A percentile compares a stretch with the other conserved stretches of the same genome.
Evolutionary conservation across 1,284 basidiomycete genomes (phyloP).

Genomic region (Pulchroboletus neoregius): DNA sequence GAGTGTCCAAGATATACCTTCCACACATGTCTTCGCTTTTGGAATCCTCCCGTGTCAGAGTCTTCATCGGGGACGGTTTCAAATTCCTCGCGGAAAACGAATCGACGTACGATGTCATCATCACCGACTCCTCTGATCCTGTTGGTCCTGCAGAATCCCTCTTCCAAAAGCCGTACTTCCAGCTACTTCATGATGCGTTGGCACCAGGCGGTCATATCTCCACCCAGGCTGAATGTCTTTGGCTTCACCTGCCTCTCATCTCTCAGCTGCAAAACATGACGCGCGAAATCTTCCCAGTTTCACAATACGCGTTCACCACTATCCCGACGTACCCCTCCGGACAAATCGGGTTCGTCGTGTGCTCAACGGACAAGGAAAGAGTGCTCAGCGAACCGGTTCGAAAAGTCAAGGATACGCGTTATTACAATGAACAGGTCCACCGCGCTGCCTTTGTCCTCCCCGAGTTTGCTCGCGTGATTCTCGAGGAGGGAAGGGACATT

Average conservation of each 20-base stretch:
- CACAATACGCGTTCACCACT: constrained; percentile 93
- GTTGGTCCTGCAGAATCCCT: constrained; percentile 93
- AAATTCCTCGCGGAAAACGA: constrained; percentile 92
- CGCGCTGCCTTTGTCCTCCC: constrained; percentile 85
- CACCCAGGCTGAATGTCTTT: constrained; percentile 94
- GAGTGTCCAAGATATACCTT: constrained; percentile 91
- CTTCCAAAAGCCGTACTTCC: constrained; percentile 98
- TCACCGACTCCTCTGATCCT: constrained; percentile 98
- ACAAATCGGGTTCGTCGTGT: constrained; percentile 95
- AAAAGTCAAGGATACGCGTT: constrained; percentile 67
- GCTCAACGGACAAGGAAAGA: constrained; percentile 73
- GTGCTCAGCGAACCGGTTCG: constrained; percentile 71
- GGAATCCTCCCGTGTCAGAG: constrained; percentile 79
- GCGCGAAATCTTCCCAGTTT: constrained; percentile 75
- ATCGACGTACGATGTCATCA: constrained; percentile 93
- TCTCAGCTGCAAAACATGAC: constrained; percentile 73
- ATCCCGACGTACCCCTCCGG: constrained; percentile 98
- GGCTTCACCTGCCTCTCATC: constrained; percentile 93
- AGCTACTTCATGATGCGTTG: constrained; percentile 88
- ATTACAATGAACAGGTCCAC: constrained; percentile 89
- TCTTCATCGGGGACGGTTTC: constrained; percentile 95
- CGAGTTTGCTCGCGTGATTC: constrained; percentile 79
- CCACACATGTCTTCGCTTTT: constrained; percentile 93
- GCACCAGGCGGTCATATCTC: constrained; percentile 91
- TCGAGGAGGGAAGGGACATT: constrained; percentile 71